Conservation (phyloP, 1,284 basidiomycete genomes). For the Cryptococcus sp. region DNA sequence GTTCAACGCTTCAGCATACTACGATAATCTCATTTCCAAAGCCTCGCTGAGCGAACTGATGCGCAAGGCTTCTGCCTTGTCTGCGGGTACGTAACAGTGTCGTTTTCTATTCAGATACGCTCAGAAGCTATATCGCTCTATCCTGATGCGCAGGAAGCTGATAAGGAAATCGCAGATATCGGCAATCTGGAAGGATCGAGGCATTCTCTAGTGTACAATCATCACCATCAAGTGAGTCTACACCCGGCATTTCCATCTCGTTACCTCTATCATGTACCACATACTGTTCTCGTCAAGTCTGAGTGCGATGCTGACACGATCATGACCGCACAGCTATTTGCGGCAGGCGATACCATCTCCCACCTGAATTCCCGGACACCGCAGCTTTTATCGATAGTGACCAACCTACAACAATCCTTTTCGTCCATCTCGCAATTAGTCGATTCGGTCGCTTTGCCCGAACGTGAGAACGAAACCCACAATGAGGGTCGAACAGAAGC, state of each 20-base stretch:
- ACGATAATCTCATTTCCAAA: constrained; percentile 43
- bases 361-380: constrained; percentile 50
- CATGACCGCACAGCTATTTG: constrained; percentile 39
- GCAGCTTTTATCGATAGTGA: constrained; percentile 50
- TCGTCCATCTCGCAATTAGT: constrained; percentile 49
- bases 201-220: constrained; percentile 52
- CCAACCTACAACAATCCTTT: constrained; percentile 49
- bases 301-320: neutral
- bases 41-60: constrained; percentile 41
- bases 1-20: constrained; percentile 46
- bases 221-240: constrained; percentile 50
- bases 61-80: constrained; percentile 34
- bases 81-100: constrained; percentile 31
- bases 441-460: constrained; percentile 41
- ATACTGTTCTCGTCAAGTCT: neutral
- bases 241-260: neutral
- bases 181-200: constrained; percentile 46
- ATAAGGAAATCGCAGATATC: constrained; percentile 34
- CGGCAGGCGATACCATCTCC: constrained; percentile 51
- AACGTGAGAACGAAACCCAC: neutral
- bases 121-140: neutral
- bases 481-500: neutral
- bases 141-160: neutral
- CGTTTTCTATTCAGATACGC: too few relatives aligned
- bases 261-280: neutral